Base-by-base conservation (phyloP, 1,284 basidiomycete species). In the Wolfiporia cocos region DNA sequence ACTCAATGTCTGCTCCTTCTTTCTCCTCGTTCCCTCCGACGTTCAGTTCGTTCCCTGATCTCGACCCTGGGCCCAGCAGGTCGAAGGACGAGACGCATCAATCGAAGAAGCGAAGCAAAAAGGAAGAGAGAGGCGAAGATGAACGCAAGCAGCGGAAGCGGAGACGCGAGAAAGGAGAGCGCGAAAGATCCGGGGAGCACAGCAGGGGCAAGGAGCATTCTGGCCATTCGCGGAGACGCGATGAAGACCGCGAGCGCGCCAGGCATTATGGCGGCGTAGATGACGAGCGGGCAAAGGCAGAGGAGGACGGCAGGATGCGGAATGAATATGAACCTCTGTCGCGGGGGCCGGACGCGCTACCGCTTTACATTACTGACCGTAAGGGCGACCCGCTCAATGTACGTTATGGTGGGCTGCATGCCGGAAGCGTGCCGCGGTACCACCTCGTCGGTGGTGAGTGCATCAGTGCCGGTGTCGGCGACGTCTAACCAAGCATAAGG, bases 351-450 rank as follows among this genome's bases (percentile, higher is more conserved):
- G 46, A 22, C 34, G 40, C 54, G 21, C 49, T 42, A 20, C 48
- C 57, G 24, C 47, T 74, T 11, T 86, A 77, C 65, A 85, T 76
- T 55, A 74, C 75, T 4, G 86, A 90, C 57, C 68, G 74, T 37
- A 79, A 74, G 50, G 86, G 86, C 0, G 88, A 91, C 56, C 52
- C 64, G 34, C 62, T 80, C 46, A 90, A 85, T 53, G 58, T 86
- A 21, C 72, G 71, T 28, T 89, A 85, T 54, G 87, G 85, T n/a
- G 67, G 77, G 2, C 53, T 85, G 28, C 69, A 87, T 54, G 58
- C 73, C 14, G 72, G 77, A 24, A 76, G 84, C 49, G 63, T 90
- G 24, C 86, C 88, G 6, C 81, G 72, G 57, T 86, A 89, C 56
- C 67, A 66, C 45, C 52, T 74, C 34, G 69, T 79, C 37, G 68